Evolutionary conservation across 2,329 filamentous ascomycete species (phyloP), one percentile per base, ranked within the genome.

Genomic region (Tothia fuscella): DNA sequence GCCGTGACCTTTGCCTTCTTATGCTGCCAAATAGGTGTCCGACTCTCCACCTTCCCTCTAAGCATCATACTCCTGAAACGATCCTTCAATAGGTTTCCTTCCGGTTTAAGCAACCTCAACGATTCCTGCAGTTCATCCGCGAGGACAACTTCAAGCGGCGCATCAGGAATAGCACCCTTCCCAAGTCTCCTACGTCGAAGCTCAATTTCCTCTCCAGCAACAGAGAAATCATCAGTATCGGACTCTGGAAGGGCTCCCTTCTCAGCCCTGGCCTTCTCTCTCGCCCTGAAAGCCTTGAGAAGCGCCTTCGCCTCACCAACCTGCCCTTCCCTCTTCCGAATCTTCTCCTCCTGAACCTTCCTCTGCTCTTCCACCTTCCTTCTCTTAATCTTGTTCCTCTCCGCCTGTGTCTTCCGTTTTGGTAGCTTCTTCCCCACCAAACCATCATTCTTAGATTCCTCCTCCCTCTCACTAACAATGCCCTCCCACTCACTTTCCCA

Each of bases 1-100:
- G 78, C 63, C 60, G 83, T 85, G 51, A 69, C 78, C 71, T 79
- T 88, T 48, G 76, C 75, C 68, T 91, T 84, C 72, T 84, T 93
- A 54, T 73, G 74, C 65, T 91, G 89, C 5, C 80, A 74, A 44
- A 89, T 75, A 40, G 80, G 79, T 57, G 80, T 80, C 52, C 91
- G 74, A 38, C 76, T 74, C 68, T 98, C 91, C 47, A 98, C 65
- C 65, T 91, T 93, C 46, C 91, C 91, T 48, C 87, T 77, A 25
- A 96, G 73, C 48, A 96, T 68, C 63, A 96, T 70, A 59, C 76
- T 96, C 47, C 91, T 72, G 67, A 94, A 96, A 38, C 91, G 74
- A 55, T 98, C 91, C 51, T 86, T 86, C 51, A 98, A 69, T 29
- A 95, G 66, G 57, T 95, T 96, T n/a, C 91, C 91, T 61, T 98